Conservation (phyloP, 345 rosid species). For the Camelina laxa region DNA sequence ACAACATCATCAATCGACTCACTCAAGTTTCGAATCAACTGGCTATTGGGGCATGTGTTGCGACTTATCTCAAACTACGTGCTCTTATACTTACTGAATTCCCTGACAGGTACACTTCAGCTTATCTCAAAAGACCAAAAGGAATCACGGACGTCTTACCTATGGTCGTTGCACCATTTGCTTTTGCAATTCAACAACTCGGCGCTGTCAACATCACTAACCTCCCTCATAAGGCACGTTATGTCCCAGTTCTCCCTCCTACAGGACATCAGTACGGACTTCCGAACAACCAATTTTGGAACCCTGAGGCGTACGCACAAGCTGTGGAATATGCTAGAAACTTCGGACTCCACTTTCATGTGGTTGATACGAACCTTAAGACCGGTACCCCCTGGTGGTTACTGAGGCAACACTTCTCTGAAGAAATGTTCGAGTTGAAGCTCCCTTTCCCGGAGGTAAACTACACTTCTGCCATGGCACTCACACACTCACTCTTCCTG, state of each 20-base stretch:
- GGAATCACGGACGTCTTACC: not conserved
- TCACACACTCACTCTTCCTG: not conserved
- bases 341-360: not conserved
- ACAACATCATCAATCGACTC: not conserved
- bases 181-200: not conserved
- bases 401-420: not conserved
- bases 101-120: not conserved
- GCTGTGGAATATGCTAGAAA: not conserved
- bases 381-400: not conserved
- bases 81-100: not conserved
- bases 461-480: too few relatives aligned
- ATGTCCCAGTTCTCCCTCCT: not conserved
- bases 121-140: not conserved
- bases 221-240: not conserved
- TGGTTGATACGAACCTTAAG: not conserved
- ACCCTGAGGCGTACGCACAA: not conserved
- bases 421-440: not conserved
- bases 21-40: not conserved
- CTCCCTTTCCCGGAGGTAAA: not conserved
- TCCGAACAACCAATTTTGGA: not conserved
- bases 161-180: not conserved
- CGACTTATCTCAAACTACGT: not conserved
- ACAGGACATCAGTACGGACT: not conserved
- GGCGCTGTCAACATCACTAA: not conserved
- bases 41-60: not conserved